Evolutionary conservation across 257 asterid species (phyloP), one percentile per base, ranked within the genome.

Genomic region (Petrea volubilis): DNA sequence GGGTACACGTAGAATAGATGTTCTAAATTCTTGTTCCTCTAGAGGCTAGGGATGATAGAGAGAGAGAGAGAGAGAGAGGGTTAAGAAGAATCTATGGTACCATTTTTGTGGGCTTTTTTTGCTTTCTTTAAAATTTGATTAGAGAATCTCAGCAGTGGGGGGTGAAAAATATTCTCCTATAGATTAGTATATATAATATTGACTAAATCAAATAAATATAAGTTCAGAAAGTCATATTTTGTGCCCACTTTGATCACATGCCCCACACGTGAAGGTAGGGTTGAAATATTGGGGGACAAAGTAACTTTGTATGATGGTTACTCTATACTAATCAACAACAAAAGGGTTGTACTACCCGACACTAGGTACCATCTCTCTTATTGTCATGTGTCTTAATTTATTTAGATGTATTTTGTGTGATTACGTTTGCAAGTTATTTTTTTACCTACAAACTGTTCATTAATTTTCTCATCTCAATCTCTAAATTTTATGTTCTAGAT

Each of bases 121-220:
- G 28, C 25, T 34, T 36, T 49, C 15, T n/a, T 20, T 52, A 41
- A 46, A 29, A 36, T 56, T 29, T 51, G 33, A 56, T 53, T 64
- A 64, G 64, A 58, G 80, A 78, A 72, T 81, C 74, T 74, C 20
- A 11, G 72, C 53, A 60, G 83, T 80, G 77, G 85, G 72, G 77
- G 24, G 7, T 38, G 43, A 17, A 60, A 47, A 33, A 52, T 59
- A 67, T 75, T 67, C 70, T 23, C 60, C 70, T 23, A 57, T 28
- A 74, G 28, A 65, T 58, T 64, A 3, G 7, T 55, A 8, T 40
- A n/a, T 28, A 15, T n/a, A n/a, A n/a, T 28, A 67, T 67, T 36
- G 52, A 62, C 52, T 29, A 53, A 44, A 56, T 66, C 3, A 10
- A 7, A 21, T 47, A 23, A 14, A 74, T 20, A 24, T 17, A 28